Base-by-base conservation (phyloP, 2,329 filamentous ascomycete species). In the Colletotrichum echinochloae region DNA sequence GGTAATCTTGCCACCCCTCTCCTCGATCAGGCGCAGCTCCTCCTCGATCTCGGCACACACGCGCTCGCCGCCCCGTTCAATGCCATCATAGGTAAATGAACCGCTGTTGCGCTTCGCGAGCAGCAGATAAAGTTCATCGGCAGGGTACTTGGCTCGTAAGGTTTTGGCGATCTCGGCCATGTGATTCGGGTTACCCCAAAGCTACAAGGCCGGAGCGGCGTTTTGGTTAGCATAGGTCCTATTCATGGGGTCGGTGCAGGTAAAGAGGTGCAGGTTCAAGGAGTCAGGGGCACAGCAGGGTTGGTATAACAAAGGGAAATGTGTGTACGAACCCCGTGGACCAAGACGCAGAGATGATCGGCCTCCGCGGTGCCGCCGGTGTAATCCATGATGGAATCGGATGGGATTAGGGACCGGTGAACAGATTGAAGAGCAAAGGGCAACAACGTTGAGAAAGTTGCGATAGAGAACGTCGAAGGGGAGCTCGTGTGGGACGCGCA, bases 131-230 rank as follows among this genome's bases (percentile, higher is more conserved):
- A 95, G 83, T 73, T 87, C 81, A 70, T 93, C 90, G 73, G 87
- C 84, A 1, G 89, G 78, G 76, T 92, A 85, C 70, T 87, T 83
- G 33, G 86, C 85, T 72, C 90, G 88, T 9, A 96, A 82, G 11
- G 87, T 84, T 72, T 90, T 89, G 68, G 90, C 91, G 70, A 95
- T 84, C 66, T 88, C 90, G 71, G 85, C 85, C 81, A 95, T 88
- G 79, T 96, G 92, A 57, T 85, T 84, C 1, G 93, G 93, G 73
- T 94, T 93, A 26, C 93, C 93, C 93, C 93, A 95, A 74, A 95
- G 85, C 82, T 93, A 74, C 14, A 20, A 46, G 83, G 70, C 44
- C 57, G 35, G 23, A 23, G 16, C 55, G 37, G 39, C 57, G 59
- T 23, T 35, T 48, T 46, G 74, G 74, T 79, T 65, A 79, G 75